Evolutionary conservation across 2,329 filamentous ascomycete genomes (phyloP).

Genomic region (Venturia asperata): DNA sequence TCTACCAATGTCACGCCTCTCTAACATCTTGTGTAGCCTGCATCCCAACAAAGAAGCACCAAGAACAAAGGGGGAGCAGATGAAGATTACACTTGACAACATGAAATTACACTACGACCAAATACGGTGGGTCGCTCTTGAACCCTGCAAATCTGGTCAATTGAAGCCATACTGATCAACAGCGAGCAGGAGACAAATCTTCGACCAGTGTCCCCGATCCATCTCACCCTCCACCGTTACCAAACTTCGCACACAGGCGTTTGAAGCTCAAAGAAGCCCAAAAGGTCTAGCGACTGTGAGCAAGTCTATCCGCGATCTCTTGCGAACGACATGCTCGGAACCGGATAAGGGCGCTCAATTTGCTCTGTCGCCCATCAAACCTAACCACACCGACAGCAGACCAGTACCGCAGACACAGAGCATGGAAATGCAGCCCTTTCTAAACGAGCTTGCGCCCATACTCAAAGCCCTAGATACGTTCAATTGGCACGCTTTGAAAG

Average conservation of each 20-base stretch:
- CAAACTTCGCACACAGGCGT: neutral
- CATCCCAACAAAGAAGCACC: neutral
- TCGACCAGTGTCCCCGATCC: slow-evolving; percentile 3
- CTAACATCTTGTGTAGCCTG: slow-evolving; percentile 2
- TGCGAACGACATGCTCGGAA: neutral
- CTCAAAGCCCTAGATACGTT: neutral
- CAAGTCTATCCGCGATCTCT: neutral
- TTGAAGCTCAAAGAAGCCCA: neutral
- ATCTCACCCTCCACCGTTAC: neutral
- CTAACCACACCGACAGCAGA: neutral
- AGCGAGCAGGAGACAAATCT: neutral
- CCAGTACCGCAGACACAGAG: neutral
- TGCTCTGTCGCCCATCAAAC: neutral
- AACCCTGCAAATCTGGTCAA: neutral
- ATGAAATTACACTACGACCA: neutral
- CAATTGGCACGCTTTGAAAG: neutral
- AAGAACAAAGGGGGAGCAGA: slow-evolving; percentile 1
- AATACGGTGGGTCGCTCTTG: neutral
- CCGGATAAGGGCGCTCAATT: neutral
- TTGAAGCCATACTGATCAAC: neutral
- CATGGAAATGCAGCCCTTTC: slow-evolving; percentile 2
- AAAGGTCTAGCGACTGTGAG: neutral
- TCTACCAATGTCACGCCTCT: neutral
- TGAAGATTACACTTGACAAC: slow-evolving; percentile 1
- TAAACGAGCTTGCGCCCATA: neutral